Evolutionary conservation across 305 asterid genomes (phyloP), one percentile per base, ranked within the genome.

Genomic region (Fraxinus dipetala): DNA sequence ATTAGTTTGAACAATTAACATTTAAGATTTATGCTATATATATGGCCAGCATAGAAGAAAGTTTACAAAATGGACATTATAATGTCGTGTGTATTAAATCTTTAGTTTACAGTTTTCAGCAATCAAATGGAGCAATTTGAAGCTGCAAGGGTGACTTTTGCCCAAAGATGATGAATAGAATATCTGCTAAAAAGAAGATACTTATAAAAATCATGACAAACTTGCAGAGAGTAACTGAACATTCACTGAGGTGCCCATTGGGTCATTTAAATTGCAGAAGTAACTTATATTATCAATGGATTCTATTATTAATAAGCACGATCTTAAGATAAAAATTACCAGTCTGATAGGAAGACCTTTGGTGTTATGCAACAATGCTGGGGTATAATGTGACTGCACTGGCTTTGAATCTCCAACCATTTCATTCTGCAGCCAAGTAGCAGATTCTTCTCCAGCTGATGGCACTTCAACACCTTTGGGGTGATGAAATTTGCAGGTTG

Each of bases 341-440:
- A 59, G 91, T 93, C 98, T 92, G 80, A 95, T 73, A 18, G 99
- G 99, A 78, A 94, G 97, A 88, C 99, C 99, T 85, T 95, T 95
- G 82, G 94, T 74, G 85, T 94, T 95, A 83, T 93, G 93, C 91
- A 90, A 67, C 82, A 85, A 56, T 51, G 98, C 96, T 72, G 95
- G 97, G 82, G 89, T 74, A 75, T 88, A 77, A 75, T 83, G 79
- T 78, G 88, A 81, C 75, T 90, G 91, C 80, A 38, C 28, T 61
- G 90, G 82, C 83, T 75, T 85, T 81, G 87, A 85, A 84, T 94
- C 95, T 83, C 86, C 92, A 79, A 77, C 63, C 45, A 89, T 75
- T 75, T 67, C 91, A 88, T 79, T 80, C 80, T 82, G 88, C 87
- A 84, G 85, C 43, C 48, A 84, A 79, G 80, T 83, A 80, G 82